Base-by-base conservation (phyloP, 169 alveolate genomes). In the Eimeria acervulina region DNA sequence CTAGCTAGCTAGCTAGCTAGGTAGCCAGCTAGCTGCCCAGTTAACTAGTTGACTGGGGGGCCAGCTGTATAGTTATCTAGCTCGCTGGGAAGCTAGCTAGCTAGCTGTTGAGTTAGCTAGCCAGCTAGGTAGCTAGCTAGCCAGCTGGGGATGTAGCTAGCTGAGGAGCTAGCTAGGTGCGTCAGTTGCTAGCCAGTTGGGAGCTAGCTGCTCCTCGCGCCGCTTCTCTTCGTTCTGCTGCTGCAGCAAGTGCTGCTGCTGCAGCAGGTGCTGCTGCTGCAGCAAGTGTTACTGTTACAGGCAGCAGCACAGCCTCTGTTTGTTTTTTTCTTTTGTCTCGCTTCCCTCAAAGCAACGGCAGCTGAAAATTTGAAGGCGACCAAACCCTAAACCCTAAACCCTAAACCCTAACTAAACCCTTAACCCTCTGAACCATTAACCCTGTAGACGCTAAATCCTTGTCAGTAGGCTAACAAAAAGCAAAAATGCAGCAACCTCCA, bases 1-100 rank as follows among this genome's bases (percentile, higher is more conserved):
- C 87, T 36, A 76, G 59, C 87, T 76, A 76, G 59, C 51, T 76
- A 76, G 87, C 33, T 38, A 38, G 87, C 61, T n/a, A 76, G 80
- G 42, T 68, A 68, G 80, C 80, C 17, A 68, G 78, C 78, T 31
- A 68, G 36, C 78, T 68, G 40, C 28, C 33, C 23, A 38, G 87
- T 3, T n/a, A 76, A 42, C 80, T 68, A 68, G 80, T 42, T 33
- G n/a, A 40, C 78, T 31, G n/a, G 36, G 42, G 10, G 40, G 87
- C 55, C 31, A 76, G 87, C 87, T 38, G 38, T 28, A 55, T 36
- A 76, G 59, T 59, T 76, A 76, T 28, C 51, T 76, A 76, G 87
- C 33, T 38, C 1, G 87, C 61, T n/a, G 38, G 80, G 42, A n/a
- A 68, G 80, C 80, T 33, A 68, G 78, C 78, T 31, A 68, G 36